phyloP scores from a whole-genome alignment of 2,329 filamentous ascomycete species.

The Cadophora luteo-olivacea region DNA sequence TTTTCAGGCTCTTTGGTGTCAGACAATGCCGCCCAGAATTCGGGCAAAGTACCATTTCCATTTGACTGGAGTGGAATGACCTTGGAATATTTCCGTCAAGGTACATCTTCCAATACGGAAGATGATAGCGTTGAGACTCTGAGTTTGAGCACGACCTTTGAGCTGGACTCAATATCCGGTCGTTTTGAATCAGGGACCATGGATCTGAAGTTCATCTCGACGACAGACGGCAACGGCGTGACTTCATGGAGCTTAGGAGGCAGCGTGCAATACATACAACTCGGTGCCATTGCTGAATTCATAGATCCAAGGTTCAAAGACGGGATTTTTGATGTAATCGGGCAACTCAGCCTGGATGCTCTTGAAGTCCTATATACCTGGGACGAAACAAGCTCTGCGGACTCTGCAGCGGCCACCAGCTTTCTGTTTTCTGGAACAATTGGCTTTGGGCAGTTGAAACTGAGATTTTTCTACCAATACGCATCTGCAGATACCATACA shows the following conservation, averaged over 20 bases:
- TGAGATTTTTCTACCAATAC: slow-evolving; percentile 20
- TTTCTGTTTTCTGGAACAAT: slow-evolving; percentile 17
- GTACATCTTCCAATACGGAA: neutral
- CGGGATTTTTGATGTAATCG: slow-evolving; percentile 6
- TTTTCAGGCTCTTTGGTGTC: neutral
- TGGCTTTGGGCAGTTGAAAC: slow-evolving; percentile 8
- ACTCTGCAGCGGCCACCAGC: slow-evolving; percentile 6
- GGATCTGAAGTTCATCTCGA: neutral
- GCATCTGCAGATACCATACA: neutral
- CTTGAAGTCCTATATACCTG: slow-evolving; percentile 18
- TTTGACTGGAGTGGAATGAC: slow-evolving; percentile 3
- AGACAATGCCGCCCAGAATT: neutral
- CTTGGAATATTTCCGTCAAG: neutral
- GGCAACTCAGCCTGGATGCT: slow-evolving; percentile 14
- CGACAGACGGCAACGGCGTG: neutral
- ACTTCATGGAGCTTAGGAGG: neutral
- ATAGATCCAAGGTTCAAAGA: neutral
- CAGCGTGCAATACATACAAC: neutral
- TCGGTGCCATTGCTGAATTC: neutral
- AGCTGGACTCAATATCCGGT: neutral
- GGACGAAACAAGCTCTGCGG: neutral
- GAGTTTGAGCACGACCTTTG: neutral
- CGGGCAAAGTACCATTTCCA: neutral
- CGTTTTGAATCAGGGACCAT: neutral
- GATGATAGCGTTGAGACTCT: neutral